Base-by-base conservation (phyloP, 2,329 filamentous ascomycete genomes). In the Claviceps cyperi region DNA sequence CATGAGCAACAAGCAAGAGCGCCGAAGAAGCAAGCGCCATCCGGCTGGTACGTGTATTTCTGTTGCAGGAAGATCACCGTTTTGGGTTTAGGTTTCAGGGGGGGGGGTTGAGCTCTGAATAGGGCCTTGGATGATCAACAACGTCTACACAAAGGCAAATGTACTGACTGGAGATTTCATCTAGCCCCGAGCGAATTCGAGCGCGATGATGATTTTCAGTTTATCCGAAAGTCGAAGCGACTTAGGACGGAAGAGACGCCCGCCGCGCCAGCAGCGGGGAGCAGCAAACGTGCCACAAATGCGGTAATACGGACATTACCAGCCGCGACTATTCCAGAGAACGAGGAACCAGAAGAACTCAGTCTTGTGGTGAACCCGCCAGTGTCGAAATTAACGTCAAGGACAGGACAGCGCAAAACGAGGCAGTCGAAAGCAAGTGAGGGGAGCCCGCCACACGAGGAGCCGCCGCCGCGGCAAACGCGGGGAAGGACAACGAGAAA, bases 161-260 rank as follows among this genome's bases (percentile, higher is more conserved):
- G 17, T 21, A 41, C 24, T 48, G 38, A 48, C 24, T 48, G 37
- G 38, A 21, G 21, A n/a, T 24, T 2, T 14, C n/a, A 35, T 22
- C 36, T 54, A 69, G 69, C 68, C 54, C 61, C 60, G 53, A 58
- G 60, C 43, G 64, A 68, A 48, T 83, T 86, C 58, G 84, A 90
- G 64, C 77, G 84, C 59, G 81, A 86, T 69, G 85, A 84, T 58
- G 86, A 86, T 54, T 90, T 90, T 58, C 72, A 80, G 51, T 90
- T 89, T 63, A 80, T 81, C 55, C 78, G 84, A 57, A 80, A 75
- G 54, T 72, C 81, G 11, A 85, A 85, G 61, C 69, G 77, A 59
- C 72, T 74, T 53, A 87, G 83, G 67, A 75, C 76, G 43, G 72
- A 73, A 51, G 69, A 74, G 51, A 63, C 68, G 15, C 24, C 22